A percentile compares a stretch with the other conserved stretches of the same genome.
Conservation (phyloP, 768 basidiomycete species). For the Pleurotus citrinopileatus region DNA sequence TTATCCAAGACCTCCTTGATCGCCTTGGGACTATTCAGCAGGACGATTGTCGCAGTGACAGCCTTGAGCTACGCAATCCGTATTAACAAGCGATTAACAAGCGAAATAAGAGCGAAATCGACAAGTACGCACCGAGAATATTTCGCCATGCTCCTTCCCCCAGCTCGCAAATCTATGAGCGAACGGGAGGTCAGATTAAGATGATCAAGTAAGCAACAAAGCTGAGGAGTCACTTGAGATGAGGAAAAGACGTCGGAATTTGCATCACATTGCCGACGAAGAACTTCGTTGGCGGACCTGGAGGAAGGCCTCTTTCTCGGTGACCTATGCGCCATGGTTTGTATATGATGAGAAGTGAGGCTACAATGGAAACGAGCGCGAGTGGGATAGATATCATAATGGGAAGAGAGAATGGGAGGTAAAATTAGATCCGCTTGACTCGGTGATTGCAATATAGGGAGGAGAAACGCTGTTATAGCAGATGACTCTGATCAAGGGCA, state of each 20-base stretch:
- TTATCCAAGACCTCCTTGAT: slow-evolving; percentile 24
- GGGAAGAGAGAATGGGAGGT: too few species aligned
- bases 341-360: too few species aligned
- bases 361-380: too few species aligned
- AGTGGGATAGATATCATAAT: too few species aligned
- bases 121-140: slow-evolving; percentile 12
- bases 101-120: not conserved
- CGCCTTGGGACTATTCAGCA: slow-evolving; percentile 18
- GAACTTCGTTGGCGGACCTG: slow-evolving; percentile 19
- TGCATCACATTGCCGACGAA: slow-evolving; percentile 18
- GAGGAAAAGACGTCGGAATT: slow-evolving; percentile 14
- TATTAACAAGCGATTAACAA: not conserved
- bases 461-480: too few species aligned
- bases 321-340: slow-evolving; percentile 5
- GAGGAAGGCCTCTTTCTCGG: slow-evolving; percentile 16
- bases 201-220: too few species aligned
- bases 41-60: slow-evolving; percentile 15
- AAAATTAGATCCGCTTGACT: too few species aligned
- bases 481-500: too few species aligned
- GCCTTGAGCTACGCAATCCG: slow-evolving; percentile 18
- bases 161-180: slow-evolving; percentile 15
- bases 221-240: not conserved
- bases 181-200: not conserved
- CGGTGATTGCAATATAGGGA: too few species aligned
- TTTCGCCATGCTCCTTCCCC: slow-evolving; percentile 14